A percentile compares a stretch with the other conserved stretches of the same genome.
These are phyloP conservation scores for Wallacemonas collosoma DNA, from an alignment of 208 protist species.

Conservation along the genomic window DNA sequence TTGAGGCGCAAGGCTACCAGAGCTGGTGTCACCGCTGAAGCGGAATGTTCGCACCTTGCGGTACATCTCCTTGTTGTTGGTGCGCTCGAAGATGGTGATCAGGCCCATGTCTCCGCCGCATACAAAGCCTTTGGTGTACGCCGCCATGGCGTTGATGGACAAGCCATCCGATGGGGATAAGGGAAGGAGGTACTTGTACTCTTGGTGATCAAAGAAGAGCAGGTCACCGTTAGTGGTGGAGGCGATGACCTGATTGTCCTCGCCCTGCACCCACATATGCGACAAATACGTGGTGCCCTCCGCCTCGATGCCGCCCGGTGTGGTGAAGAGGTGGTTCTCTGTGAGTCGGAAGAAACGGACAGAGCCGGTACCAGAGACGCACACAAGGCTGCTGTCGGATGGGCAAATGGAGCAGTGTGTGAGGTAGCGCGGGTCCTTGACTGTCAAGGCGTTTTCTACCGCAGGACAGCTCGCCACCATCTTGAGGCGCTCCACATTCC, in stretches of 20 bases:
- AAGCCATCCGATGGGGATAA: slow-evolving; percentile 88
- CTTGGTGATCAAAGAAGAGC: slow-evolving; percentile 92
- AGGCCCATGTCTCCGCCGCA: slow-evolving; percentile 94
- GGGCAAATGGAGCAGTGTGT: slow-evolving; percentile 93
- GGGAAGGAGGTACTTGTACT: slow-evolving; percentile 86
- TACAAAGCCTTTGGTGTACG: slow-evolving; percentile 95
- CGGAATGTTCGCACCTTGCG: slow-evolving; percentile 92
- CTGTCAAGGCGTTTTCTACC: slow-evolving; percentile 49
- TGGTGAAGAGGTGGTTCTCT: slow-evolving; percentile 77
- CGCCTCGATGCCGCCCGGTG: slow-evolving; percentile 61
- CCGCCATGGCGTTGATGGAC: slow-evolving; percentile 82
- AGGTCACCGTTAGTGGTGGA: slow-evolving; percentile 94
- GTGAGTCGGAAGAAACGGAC: slow-evolving; percentile 89
- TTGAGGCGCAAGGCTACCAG: slow-evolving; percentile 22
- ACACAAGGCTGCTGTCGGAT: slow-evolving; percentile 84
- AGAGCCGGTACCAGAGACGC: slow-evolving; percentile 90
- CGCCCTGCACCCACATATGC: slow-evolving; percentile 92
- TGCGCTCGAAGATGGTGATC: slow-evolving; percentile 93
- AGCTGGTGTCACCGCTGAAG: slow-evolving; percentile 74
- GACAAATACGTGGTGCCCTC: slow-evolving; percentile 89
- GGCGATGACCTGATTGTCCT: slow-evolving; percentile 87
- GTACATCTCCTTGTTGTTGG: slow-evolving; percentile 94
- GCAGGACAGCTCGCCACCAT: slow-evolving; percentile 64
- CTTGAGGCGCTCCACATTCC: slow-evolving; percentile 91
- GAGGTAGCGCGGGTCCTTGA: slow-evolving; percentile 62